phyloP scores from a whole-genome alignment of 2,329 filamentous ascomycete genomes.

The Sphaerostilbella broomeana region DNA sequence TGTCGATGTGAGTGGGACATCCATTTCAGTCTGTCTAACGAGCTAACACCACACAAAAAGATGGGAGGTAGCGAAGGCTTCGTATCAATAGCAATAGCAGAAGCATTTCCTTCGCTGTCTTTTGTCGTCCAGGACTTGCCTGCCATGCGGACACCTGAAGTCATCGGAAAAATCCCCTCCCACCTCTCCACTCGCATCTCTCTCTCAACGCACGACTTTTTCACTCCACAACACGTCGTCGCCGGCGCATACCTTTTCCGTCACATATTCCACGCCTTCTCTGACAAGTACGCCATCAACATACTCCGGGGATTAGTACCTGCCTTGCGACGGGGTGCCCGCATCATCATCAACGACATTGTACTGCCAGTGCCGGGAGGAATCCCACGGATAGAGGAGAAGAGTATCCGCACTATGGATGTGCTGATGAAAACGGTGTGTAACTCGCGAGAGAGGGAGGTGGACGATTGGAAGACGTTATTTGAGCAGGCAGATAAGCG shows the following conservation, averaged over 20 bases:
- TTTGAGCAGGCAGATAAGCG: constrained; percentile 33
- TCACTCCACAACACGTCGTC: constrained; percentile 41
- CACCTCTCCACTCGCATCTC: constrained; percentile 29
- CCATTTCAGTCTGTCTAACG: neutral
- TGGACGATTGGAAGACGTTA: constrained; percentile 36
- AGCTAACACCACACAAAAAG: constrained; percentile 11
- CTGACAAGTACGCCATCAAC: constrained; percentile 38
- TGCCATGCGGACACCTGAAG: constrained; percentile 31
- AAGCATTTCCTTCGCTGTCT: constrained; percentile 18
- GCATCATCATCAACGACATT: constrained; percentile 33
- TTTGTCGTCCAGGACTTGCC: constrained; percentile 47
- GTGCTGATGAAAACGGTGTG: constrained; percentile 41
- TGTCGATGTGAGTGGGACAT: constrained; percentile 21
- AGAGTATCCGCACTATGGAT: constrained; percentile 36
- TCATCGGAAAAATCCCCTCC: constrained; percentile 24
- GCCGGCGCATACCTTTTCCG: constrained; percentile 50
- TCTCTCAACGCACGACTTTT: constrained; percentile 46
- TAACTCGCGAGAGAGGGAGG: constrained; percentile 40
- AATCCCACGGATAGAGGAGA: constrained; percentile 30
- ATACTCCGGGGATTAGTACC: constrained; percentile 42
- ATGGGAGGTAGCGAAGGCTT: constrained; percentile 23
- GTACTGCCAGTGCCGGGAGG: constrained; percentile 28
- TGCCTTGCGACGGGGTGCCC: constrained; percentile 41
- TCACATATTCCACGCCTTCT: constrained; percentile 51
- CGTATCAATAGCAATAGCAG: constrained; percentile 19